phyloP scores from a whole-genome alignment of 805 yeast species.

The Candida andamanensis region DNA sequence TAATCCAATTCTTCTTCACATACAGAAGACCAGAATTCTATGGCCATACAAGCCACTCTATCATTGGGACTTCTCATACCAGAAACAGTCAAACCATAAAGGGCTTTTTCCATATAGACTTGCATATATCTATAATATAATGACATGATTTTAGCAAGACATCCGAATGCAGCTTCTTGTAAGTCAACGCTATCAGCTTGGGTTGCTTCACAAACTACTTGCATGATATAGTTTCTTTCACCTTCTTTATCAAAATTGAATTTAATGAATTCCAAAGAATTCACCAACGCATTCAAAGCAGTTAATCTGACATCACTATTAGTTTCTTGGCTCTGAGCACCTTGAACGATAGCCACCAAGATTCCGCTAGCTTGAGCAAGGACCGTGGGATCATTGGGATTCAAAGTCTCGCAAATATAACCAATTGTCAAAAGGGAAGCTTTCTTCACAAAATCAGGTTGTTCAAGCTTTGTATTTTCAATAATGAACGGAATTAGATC shows the following conservation, averaged over 20 bases:
- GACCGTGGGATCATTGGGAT: constrained; percentile 72
- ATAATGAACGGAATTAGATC: constrained; percentile 80
- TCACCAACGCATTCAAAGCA: constrained; percentile 87
- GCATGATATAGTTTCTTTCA: constrained; percentile 96
- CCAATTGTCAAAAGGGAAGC: constrained; percentile 88
- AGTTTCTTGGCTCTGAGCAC: constrained; percentile 82
- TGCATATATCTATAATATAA: constrained; percentile 86
- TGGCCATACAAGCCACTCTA: constrained; percentile 94
- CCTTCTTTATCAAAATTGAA: constrained; percentile 88
- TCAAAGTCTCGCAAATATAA: constrained; percentile 92
- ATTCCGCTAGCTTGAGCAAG: constrained; percentile 86
- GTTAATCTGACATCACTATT: constrained; percentile 73
- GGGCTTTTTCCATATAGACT: constrained; percentile 94
- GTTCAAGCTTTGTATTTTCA: constrained; percentile 75
- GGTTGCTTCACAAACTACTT: constrained; percentile 98
- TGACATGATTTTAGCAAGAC: constrained; percentile 87
- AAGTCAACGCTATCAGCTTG: constrained; percentile 77
- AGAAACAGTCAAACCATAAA: constrained; percentile 79
- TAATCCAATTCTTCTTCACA: constrained; percentile 94
- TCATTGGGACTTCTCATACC: constrained; percentile 88
- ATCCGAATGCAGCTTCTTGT: constrained; percentile 94
- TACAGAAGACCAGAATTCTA: constrained; percentile 99
- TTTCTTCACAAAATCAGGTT: constrained; percentile 75
- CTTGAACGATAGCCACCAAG: constrained; percentile 92
- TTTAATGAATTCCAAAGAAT: constrained; percentile 84